These are phyloP conservation scores for Pseudocercospora ulei DNA, from an alignment of 2,329 filamentous ascomycete species.

Conservation along the genomic window DNA sequence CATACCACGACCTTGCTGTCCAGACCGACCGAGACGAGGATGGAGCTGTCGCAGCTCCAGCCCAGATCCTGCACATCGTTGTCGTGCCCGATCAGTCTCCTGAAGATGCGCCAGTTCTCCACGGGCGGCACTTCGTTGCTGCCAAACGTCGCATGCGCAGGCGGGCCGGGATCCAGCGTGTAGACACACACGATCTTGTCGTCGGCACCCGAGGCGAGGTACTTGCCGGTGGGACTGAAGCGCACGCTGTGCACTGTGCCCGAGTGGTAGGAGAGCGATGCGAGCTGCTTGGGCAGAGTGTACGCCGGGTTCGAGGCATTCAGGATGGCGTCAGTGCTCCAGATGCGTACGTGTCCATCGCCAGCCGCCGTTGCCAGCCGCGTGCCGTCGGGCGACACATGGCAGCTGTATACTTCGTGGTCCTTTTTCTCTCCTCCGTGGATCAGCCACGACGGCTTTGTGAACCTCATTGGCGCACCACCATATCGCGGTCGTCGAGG, in stretches of 20 bases:
- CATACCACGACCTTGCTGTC: slow-evolving; percentile 98
- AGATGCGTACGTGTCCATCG: slow-evolving; percentile 94
- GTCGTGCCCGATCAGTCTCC: slow-evolving; percentile 87
- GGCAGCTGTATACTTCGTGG: slow-evolving; percentile 96
- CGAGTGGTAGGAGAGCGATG: slow-evolving; percentile 96
- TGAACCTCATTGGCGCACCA: slow-evolving; percentile 47
- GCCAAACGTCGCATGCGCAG: slow-evolving; percentile 70
- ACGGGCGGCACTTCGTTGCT: slow-evolving; percentile 79
- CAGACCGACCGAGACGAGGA: slow-evolving; percentile 87
- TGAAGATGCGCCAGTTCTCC: slow-evolving; percentile 96
- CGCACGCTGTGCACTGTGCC: slow-evolving; percentile 95
- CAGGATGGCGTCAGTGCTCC: slow-evolving; percentile 91
- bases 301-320: slow-evolving; percentile 64
- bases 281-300: slow-evolving; percentile 78
- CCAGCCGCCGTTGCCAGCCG: slow-evolving; percentile 88
- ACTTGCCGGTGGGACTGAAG: slow-evolving; percentile 90
- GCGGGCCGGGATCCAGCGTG: slow-evolving; percentile 71
- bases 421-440: slow-evolving; percentile 97
- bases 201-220: slow-evolving; percentile 91
- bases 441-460: slow-evolving; percentile 91
- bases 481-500: slow-evolving; percentile 3
- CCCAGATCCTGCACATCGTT: slow-evolving; percentile 97
- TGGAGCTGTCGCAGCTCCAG: slow-evolving; percentile 92
- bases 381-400: slow-evolving; percentile 88
- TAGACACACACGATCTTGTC: slow-evolving; percentile 99